phyloP scores from a whole-genome alignment of 345 rosid species.

The Citrus trifoliata region DNA sequence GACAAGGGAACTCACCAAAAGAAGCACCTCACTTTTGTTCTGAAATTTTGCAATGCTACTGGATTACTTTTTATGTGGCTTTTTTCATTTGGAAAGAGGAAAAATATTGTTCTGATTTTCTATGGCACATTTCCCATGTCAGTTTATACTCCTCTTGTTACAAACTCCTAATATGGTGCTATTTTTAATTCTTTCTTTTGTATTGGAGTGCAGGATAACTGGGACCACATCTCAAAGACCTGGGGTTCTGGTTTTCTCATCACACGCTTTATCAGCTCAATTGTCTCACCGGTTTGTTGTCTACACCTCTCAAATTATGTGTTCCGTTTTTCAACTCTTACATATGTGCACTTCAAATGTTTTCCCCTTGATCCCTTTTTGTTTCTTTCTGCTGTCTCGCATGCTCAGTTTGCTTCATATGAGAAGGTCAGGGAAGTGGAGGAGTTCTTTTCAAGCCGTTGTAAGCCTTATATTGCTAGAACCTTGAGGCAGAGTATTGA shows the following conservation, averaged over 20 bases:
- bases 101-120: neutral
- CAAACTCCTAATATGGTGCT: neutral
- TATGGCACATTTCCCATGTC: neutral
- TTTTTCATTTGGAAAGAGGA: neutral
- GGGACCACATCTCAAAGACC: slow-evolving; percentile 65
- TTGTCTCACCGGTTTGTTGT: slow-evolving; percentile 72
- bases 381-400: neutral
- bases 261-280: slow-evolving; percentile 61
- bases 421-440: slow-evolving; percentile 79
- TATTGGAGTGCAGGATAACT: slow-evolving; percentile 49
- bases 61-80: neutral
- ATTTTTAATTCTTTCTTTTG: neutral
- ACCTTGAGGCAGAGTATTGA: slow-evolving; percentile 96
- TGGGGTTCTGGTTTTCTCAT: slow-evolving; percentile 77
- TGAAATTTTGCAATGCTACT: neutral
- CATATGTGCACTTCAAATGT: neutral
- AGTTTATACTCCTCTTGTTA: neutral
- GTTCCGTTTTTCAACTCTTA: neutral
- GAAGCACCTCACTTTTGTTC: neutral
- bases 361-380: neutral
- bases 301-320: neutral
- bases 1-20: neutral
- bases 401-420: slow-evolving; percentile 71
- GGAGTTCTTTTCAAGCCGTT: slow-evolving; percentile 70
- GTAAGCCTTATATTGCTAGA: slow-evolving; percentile 59